A percentile compares a stretch with the other conserved stretches of the same genome.
Evolutionary conservation across 192 early-diverging fungal genomes (phyloP).

Genomic region (Rhizophagus clarus): DNA sequence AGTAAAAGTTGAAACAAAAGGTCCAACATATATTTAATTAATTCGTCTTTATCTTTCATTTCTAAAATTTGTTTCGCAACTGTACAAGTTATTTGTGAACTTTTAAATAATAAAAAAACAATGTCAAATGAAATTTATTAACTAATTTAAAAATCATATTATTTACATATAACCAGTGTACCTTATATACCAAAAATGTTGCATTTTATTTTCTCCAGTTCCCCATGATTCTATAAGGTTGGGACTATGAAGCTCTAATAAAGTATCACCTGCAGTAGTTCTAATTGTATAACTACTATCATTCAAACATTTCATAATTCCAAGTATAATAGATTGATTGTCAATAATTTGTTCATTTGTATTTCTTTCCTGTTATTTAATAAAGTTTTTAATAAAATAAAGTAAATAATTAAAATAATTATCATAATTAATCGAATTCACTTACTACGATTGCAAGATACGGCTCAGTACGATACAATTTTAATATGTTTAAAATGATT

Average conservation of each 20-base stretch:
- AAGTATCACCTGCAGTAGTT: conserved; percentile 65
- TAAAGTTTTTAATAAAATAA: conserved; percentile 26
- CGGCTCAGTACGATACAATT: conserved; percentile 75
- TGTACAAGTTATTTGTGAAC: conserved; percentile 59
- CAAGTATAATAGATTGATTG: conserved; percentile 68
- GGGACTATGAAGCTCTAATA: conserved; percentile 74
- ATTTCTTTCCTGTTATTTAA: neutral
- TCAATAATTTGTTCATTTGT: neutral
- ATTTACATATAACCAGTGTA: neutral
- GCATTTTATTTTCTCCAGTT: conserved; percentile 67
- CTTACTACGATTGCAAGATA: conserved; percentile 70
- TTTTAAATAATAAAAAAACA: conserved; percentile 28
- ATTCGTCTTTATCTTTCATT: conserved; percentile 53
- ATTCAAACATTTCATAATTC: conserved; percentile 77
- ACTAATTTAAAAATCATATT: neutral
- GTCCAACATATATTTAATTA: conserved; percentile 65
- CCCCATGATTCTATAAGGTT: conserved; percentile 82
- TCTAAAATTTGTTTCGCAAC: conserved; percentile 79
- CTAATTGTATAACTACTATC: conserved; percentile 73
- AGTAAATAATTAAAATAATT: no score
- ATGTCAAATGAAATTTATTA: neutral
- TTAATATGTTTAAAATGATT: conserved; percentile 74
- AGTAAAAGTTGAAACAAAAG: conserved; percentile 66
- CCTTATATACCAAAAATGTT: conserved; percentile 79
- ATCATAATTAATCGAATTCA: neutral